Evolutionary conservation across 106 monocot genomes (phyloP), one percentile per base, ranked within the genome.

Genomic region (Dendrobium catenatum): DNA sequence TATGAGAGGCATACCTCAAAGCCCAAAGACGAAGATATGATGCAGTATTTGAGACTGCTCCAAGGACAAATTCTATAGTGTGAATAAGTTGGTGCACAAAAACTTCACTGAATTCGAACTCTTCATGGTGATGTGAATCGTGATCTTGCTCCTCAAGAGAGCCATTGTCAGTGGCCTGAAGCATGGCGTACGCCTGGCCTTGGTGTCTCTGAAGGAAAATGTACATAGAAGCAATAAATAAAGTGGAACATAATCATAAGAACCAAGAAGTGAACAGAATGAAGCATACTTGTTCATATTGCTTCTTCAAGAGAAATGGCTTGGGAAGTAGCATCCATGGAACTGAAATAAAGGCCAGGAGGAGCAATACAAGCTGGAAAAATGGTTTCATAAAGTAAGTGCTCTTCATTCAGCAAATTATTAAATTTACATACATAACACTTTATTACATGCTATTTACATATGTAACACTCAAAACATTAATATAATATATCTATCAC

Each of bases 1-100:
- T 0, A 56, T 5, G 55, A 55, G 0, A 5, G 9, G 33, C 20
- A 64, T 88, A 99, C 98, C 98, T 99, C 61, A 99, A 91, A 77
- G 98, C 98, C 98, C 98, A 99, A 8, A 99, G 83, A 48, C 95
- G 98, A 77, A 99, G 98, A 81, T 99, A 99, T 33, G 98, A 99
- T 10, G 98, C 98, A 83, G 98, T 99, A 72, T 99, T 99, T 55
- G 95, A 99, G 8, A 99, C 95, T 75, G 98, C 95, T 76, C 95
- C 98, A 86, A 99, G 98, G 76, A 99, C 98, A 90, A 99, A 99
- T 81, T 99, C 98, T 80, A 99, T 99, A 18, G 98, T 95, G 72
- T 99, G 98, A 73, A 99, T 99, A 31, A 99, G 83, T 80, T 99
- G 98, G 82, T 99, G 98, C 17, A 99, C 98, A 83, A 95, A 99